Percentiles rank a stretch among this genome's conserved stretches.
Evolutionary conservation across 129 eudicot genomes (phyloP).

Genomic region (carrot (Daucus carota)): DH1_v3.0 NC_030382.2:26493501-26494000

Average conservation of each 20-base stretch:
- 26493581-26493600: neutral
- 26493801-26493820: neutral
- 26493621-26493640: neutral
- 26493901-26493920: neutral
- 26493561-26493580: neutral
- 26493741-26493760: neutral
- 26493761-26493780: slow-evolving; percentile 5
- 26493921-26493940: slow-evolving; percentile 35
- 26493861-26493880: too few species aligned
- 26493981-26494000: slow-evolving; percentile 13
- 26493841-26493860: neutral
- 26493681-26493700: neutral
- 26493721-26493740: neutral
- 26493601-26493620: neutral
- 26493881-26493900: too few species aligned
- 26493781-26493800: neutral
- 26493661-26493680: neutral
- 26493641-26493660: neutral
- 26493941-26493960: slow-evolving; percentile 21
- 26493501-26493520: neutral
- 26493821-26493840: slow-evolving; percentile 1
- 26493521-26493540: neutral
- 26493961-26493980: slow-evolving; percentile 9
- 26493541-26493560: neutral
- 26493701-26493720: neutral